A percentile compares a stretch with the other conserved stretches of the same genome.
phyloP scores from a whole-genome alignment of 306 rosid genomes.

The Lagenaria siceraria region DNA sequence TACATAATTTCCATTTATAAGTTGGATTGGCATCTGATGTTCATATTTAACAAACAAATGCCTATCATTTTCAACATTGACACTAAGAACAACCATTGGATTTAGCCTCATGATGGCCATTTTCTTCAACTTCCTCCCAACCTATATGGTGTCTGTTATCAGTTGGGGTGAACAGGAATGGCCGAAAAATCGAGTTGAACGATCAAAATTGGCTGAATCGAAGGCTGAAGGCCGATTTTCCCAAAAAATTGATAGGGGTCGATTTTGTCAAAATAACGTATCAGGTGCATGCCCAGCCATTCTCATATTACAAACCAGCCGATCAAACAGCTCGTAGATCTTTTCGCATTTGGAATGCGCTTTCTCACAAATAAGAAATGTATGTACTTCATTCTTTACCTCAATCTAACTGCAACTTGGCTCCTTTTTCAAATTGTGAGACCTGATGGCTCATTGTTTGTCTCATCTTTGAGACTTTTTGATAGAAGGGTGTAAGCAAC shows the following conservation, averaged over 20 bases:
- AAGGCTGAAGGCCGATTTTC: no score
- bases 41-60: not conserved
- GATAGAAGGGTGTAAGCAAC: constrained; percentile 60
- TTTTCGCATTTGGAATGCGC: constrained; percentile 85
- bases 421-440: constrained; percentile 48
- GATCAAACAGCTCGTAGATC: no score
- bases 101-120: constrained; percentile 7
- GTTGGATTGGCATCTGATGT: no score
- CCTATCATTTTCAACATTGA: not conserved
- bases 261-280: no score
- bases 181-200: no score
- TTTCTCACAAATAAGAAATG: constrained; percentile 66
- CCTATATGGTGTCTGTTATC: constrained; percentile 23
- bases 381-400: constrained; percentile 58
- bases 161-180: no score
- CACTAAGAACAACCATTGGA: not conserved
- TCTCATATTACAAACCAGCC: no score
- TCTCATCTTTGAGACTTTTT: constrained; percentile 58
- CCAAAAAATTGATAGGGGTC: no score
- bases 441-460: constrained; percentile 46
- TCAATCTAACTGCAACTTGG: constrained; percentile 97
- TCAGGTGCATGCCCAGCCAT: constrained; percentile 28
- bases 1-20: no score
- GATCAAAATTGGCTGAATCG: no score
- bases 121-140: constrained; percentile 31